These are phyloP conservation scores for Puccinia hordei DNA, from an alignment of 1,284 basidiomycete species.

Conservation along the genomic window DNA sequence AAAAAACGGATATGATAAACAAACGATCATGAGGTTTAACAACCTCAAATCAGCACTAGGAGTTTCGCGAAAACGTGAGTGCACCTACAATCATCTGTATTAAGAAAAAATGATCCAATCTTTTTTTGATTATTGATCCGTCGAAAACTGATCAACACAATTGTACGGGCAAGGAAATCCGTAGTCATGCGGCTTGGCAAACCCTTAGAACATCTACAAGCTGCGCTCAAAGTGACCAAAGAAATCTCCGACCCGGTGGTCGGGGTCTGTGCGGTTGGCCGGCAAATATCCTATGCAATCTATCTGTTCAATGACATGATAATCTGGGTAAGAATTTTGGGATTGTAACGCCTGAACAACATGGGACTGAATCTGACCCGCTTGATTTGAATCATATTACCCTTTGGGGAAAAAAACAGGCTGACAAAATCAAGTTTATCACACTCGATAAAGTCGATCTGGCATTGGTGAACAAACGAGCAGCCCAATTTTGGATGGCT, in stretches of 20 bases:
- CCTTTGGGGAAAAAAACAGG: slow-evolving; percentile 53
- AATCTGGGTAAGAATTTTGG: slow-evolving; percentile 70
- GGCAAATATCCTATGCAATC: slow-evolving; percentile 87
- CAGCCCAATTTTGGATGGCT: slow-evolving; percentile 85
- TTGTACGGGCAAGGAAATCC: slow-evolving; percentile 7
- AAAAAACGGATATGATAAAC: slow-evolving; percentile 60
- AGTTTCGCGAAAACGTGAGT: slow-evolving; percentile 61
- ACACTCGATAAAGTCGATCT: slow-evolving; percentile 66
- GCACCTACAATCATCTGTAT: background rate
- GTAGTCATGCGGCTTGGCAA: slow-evolving; percentile 89
- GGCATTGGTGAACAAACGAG: slow-evolving; percentile 70
- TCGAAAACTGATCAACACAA: background rate
- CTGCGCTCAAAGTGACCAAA: slow-evolving; percentile 77
- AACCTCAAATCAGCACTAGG: slow-evolving; percentile 61
- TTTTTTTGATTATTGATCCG: background rate
- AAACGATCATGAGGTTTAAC: slow-evolving; percentile 60
- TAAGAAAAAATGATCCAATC: background rate
- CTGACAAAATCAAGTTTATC: slow-evolving; percentile 58
- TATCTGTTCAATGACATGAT: slow-evolving; percentile 81
- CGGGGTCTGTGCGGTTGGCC: slow-evolving; percentile 71
- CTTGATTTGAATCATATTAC: background rate
- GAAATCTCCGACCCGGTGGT: slow-evolving; percentile 60
- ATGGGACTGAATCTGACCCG: background rate
- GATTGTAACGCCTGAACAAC: background rate
- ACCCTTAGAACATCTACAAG: slow-evolving; percentile 90